Evolutionary conservation across 1,284 basidiomycete species (phyloP).

Genomic region (Singerocomus rubriflavus): DNA sequence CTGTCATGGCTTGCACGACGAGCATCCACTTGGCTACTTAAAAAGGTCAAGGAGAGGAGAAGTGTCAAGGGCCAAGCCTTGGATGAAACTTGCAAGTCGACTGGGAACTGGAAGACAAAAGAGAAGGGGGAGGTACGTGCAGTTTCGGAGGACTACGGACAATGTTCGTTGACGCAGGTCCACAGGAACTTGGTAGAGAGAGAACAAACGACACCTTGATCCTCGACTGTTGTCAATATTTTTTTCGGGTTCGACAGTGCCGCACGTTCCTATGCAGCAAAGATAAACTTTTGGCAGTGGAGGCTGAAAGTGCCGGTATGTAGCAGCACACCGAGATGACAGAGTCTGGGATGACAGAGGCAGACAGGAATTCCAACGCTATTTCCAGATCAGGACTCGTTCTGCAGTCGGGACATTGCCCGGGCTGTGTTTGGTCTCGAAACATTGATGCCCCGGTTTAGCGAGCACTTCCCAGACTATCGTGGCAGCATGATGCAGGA

Average conservation of each 20-base stretch:
- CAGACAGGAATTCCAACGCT: constrained; percentile 30
- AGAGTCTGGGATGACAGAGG: constrained; percentile 16
- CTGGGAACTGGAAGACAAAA: constrained; percentile 55
- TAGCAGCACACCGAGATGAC: constrained; percentile 5
- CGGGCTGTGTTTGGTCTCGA: constrained; percentile 38
- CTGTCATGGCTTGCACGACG: constrained; percentile 66
- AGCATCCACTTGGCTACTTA: constrained; percentile 68
- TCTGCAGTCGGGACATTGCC: constrained; percentile 44
- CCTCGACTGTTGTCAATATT: constrained; percentile 69
- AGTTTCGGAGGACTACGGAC: background rate
- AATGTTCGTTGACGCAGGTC: constrained; percentile 3
- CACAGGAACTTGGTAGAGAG: constrained; percentile 27
- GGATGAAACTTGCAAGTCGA: constrained; percentile 58
- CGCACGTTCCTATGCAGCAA: constrained; percentile 55
- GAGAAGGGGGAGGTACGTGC: constrained; percentile 42
- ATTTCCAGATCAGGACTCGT: constrained; percentile 23
- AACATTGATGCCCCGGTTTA: constrained; percentile 36
- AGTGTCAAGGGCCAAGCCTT: constrained; percentile 63
- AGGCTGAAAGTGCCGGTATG: constrained; percentile 52
- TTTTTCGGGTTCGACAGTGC: constrained; percentile 33
- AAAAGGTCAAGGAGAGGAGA: constrained; percentile 56
- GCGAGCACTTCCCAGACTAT: constrained; percentile 36
- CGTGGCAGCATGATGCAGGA: constrained; percentile 26
- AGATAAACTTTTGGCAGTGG: constrained; percentile 62
- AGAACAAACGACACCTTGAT: constrained; percentile 64